Percentiles rank a stretch among this genome's conserved stretches.
Conservation (phyloP, 257 asterid genomes). For the Solanum habrochaites region DNA sequence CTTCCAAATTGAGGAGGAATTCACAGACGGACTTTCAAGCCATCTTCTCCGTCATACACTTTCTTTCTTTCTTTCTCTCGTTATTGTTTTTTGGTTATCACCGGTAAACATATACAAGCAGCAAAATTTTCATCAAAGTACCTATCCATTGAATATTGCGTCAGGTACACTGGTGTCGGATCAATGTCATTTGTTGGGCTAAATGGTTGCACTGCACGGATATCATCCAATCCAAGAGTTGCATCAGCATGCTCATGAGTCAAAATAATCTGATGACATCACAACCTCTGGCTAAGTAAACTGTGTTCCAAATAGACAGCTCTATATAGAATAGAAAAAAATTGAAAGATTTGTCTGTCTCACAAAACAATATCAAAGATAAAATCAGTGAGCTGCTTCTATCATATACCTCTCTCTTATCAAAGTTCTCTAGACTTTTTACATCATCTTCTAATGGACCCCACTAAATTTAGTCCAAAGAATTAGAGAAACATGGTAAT, state of each 20-base stretch:
- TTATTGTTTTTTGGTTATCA: not conserved
- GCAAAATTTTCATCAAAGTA: slow-evolving; percentile 4
- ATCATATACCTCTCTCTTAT: not conserved
- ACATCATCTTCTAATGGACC: not conserved
- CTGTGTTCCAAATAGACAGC: not conserved
- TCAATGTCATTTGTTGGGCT: slow-evolving; percentile 81
- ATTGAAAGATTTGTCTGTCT: not conserved
- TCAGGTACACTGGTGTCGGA: slow-evolving; percentile 82
- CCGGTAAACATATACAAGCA: not conserved
- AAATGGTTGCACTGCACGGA: slow-evolving; percentile 85
- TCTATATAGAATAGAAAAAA: not conserved
- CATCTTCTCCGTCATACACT: not conserved
- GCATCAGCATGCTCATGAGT: slow-evolving; percentile 99
- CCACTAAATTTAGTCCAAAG: not conserved
- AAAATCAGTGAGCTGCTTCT: not conserved
- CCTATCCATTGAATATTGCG: slow-evolving; percentile 80
- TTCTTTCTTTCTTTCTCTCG: not conserved
- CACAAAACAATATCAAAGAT: not conserved
- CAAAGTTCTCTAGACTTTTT: not conserved
- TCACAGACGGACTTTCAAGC: not conserved
- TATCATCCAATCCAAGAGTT: slow-evolving; percentile 92
- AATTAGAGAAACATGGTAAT: not conserved
- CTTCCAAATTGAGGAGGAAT: not conserved
- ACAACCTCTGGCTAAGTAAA: slow-evolving; percentile 1
- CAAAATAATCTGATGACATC: slow-evolving; percentile 58